phyloP scores from a whole-genome alignment of 2,329 filamentous ascomycete species.

The Penicillium sp. region DNA sequence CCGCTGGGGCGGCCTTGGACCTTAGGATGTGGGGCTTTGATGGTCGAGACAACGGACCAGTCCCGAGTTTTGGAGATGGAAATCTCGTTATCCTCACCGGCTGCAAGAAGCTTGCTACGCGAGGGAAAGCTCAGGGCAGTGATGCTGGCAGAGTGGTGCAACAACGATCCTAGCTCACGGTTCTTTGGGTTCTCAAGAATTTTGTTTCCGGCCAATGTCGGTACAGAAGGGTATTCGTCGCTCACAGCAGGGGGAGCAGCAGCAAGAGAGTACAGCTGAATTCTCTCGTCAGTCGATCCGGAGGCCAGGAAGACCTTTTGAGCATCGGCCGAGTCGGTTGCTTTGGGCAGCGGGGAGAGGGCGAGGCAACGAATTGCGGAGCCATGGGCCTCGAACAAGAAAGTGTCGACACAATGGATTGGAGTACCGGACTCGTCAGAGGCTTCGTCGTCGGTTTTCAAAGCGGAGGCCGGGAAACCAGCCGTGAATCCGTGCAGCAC shows the following conservation, averaged over 20 bases:
- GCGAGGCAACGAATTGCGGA: constrained; percentile 89
- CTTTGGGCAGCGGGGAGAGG: constrained; percentile 72
- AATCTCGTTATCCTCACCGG: constrained; percentile 88
- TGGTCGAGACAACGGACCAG: constrained; percentile 82
- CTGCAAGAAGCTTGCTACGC: constrained; percentile 82
- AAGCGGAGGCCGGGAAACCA: constrained; percentile 56
- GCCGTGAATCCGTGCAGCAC: constrained; percentile 88
- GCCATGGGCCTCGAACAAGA: constrained; percentile 91
- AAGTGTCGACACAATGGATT: constrained; percentile 82
- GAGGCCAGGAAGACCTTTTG: constrained; percentile 89
- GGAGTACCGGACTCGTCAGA: constrained; percentile 35
- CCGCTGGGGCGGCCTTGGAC: constrained; percentile 79
- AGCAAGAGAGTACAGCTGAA: constrained; percentile 92
- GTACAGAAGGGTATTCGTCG: constrained; percentile 62
- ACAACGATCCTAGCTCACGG: constrained; percentile 80
- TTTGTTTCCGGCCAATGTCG: constrained; percentile 70
- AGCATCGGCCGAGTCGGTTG: constrained; percentile 54
- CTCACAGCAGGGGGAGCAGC: constrained; percentile 64
- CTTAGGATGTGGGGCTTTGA: constrained; percentile 87
- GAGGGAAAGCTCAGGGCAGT: constrained; percentile 81
- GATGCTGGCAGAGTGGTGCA: constrained; percentile 84
- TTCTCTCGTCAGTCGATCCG: constrained; percentile 88
- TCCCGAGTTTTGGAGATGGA: constrained; percentile 85
- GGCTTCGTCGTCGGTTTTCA: constrained; percentile 33
- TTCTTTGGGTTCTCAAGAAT: constrained; percentile 86